phyloP scores from a whole-genome alignment of 2,329 filamentous ascomycete species.

The Aspergillaceae sp. region DNA sequence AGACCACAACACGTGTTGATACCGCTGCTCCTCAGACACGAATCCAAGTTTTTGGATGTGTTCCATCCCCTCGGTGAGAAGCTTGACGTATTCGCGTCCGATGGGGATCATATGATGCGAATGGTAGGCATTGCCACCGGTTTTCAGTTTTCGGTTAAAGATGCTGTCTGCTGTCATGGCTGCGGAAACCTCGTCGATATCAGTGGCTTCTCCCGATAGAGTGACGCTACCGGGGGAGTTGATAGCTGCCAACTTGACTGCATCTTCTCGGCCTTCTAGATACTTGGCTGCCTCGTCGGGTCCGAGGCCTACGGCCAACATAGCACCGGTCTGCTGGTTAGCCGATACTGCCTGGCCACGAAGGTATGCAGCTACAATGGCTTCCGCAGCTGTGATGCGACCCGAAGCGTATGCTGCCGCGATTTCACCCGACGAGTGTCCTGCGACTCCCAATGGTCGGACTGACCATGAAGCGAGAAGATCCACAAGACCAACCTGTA shows the following conservation, averaged over 20 bases:
- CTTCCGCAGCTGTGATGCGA: not conserved
- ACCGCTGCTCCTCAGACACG: not conserved
- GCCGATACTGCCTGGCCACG: not conserved
- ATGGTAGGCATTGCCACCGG: not conserved
- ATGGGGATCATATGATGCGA: not conserved
- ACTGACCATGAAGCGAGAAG: constrained; percentile 8
- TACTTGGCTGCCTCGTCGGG: not conserved
- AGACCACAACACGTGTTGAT: not conserved
- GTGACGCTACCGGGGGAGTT: not conserved
- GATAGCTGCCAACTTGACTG: not conserved
- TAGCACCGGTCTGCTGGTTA: not conserved
- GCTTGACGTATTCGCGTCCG: not conserved
- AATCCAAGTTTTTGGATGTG: not conserved
- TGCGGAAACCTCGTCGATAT: not conserved
- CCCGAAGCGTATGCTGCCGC: constrained; percentile 17
- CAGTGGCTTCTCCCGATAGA: not conserved
- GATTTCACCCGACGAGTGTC: constrained; percentile 20
- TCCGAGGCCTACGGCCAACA: not conserved
- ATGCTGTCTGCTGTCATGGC: not conserved
- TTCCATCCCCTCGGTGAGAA: not conserved
- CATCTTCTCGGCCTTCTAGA: not conserved
- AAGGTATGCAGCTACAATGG: not conserved
- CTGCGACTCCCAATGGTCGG: constrained; percentile 9
- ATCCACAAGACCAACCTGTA: constrained; percentile 18
- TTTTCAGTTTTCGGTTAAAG: not conserved